Percentiles rank a stretch among this genome's conserved stretches.
These are phyloP conservation scores for Erysimum cheiri DNA, from an alignment of 441 rosid species.

Conservation along the genomic window DNA sequence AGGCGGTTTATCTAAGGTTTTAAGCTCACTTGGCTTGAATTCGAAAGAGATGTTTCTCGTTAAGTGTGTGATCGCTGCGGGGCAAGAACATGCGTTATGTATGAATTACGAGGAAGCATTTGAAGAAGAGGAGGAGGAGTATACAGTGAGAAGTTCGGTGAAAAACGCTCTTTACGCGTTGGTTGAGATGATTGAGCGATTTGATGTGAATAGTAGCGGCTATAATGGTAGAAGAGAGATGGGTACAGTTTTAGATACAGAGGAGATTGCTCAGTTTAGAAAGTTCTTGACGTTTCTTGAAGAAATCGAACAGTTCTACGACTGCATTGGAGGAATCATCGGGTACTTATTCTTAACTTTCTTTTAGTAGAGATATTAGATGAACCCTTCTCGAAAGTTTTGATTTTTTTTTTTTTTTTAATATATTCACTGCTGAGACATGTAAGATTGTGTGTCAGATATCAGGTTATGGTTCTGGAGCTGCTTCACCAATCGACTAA, in stretches of 20 bases:
- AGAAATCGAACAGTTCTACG: conserved; percentile 77
- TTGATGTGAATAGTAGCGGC: conserved; percentile 50
- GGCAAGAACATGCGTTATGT: conserved; percentile 76
- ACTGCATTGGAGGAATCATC: conserved; percentile 91
- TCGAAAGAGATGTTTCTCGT: conserved; percentile 59
- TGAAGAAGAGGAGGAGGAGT: conserved; percentile 46
- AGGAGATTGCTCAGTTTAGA: conserved; percentile 56
- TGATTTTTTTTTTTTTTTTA: not conserved
- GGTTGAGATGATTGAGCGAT: conserved; percentile 78
- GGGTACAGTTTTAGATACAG: conserved; percentile 46
- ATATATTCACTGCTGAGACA: conserved; percentile 27
- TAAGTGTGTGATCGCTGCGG: conserved; percentile 81
- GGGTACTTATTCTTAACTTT: conserved; percentile 55
- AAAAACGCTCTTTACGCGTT: conserved; percentile 71
- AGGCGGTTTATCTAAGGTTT: conserved; percentile 47
- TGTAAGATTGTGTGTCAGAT: conserved; percentile 57
- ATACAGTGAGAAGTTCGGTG: conserved; percentile 55
- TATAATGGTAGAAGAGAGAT: conserved; percentile 42
- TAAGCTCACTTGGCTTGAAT: conserved; percentile 51
- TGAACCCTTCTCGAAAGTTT: not conserved
- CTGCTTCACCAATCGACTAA: conserved; percentile 69
- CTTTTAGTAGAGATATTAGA: not conserved
- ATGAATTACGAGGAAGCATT: conserved; percentile 46
- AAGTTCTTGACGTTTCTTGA: conserved; percentile 57
- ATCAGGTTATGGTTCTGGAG: conserved; percentile 84